A percentile compares a stretch with the other conserved stretches of the same genome.
phyloP scores from a whole-genome alignment of 495 filamentous ascomycete genomes.

The Talaromyces proteolyticus region DNA sequence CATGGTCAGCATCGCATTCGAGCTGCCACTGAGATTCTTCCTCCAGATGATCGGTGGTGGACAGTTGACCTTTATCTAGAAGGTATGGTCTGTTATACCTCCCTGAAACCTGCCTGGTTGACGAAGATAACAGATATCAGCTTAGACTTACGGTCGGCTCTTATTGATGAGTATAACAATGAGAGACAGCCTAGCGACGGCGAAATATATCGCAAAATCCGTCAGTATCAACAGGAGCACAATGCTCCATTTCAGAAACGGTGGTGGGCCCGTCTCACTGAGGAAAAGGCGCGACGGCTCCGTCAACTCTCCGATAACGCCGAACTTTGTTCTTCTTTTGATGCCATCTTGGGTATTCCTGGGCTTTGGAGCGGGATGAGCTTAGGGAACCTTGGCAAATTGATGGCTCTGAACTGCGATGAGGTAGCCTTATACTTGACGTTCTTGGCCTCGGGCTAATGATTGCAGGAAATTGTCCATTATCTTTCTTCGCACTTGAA shows the following conservation, averaged over 20 bases:
- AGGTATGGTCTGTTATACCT: constrained; percentile 16
- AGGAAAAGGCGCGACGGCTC: constrained; percentile 15
- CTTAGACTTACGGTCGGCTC: constrained; percentile 11
- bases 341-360: constrained; percentile 16
- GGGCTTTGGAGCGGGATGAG: constrained; percentile 22
- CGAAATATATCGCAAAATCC: constrained; percentile 34
- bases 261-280: constrained; percentile 15
- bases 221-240: constrained; percentile 22
- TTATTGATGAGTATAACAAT: constrained; percentile 30
- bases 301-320: constrained; percentile 10
- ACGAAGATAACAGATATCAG: constrained; percentile 24
- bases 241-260: constrained; percentile 18
- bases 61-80: constrained; percentile 31
- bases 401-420: constrained; percentile 15
- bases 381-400: constrained; percentile 9
- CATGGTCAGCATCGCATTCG: constrained; percentile 28
- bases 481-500: constrained; percentile 8
- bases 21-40: constrained; percentile 17
- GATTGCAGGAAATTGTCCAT: constrained; percentile 18
- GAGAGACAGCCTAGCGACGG: constrained; percentile 23
- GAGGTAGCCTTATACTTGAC: too few species aligned
- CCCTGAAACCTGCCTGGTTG: too few species aligned
- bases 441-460: too few species aligned
- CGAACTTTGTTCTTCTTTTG: constrained; percentile 13
- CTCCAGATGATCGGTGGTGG: constrained; percentile 26